Percentiles rank a stretch among this genome's conserved stretches.
phyloP scores from a whole-genome alignment of 2,329 filamentous ascomycete species.

The Sarocladiaceae sp. region DNA sequence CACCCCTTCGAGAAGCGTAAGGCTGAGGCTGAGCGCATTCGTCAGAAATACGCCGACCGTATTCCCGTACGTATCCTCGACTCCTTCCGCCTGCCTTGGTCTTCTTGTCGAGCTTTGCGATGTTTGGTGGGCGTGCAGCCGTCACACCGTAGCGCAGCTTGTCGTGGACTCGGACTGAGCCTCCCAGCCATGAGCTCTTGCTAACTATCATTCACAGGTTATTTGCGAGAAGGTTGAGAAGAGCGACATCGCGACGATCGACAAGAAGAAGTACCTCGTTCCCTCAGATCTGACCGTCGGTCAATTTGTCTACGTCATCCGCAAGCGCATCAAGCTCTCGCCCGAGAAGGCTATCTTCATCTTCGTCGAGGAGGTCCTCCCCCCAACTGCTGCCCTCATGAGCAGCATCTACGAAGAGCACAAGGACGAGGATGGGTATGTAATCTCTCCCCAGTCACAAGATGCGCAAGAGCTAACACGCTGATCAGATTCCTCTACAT shows the following conservation, averaged over 20 bases:
- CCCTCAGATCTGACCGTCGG: constrained; percentile 96
- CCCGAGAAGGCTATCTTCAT: constrained; percentile 99
- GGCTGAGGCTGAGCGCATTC: constrained; percentile 98
- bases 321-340: constrained; percentile 99
- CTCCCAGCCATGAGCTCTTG: background rate
- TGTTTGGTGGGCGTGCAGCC: no score
- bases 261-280: constrained; percentile 99
- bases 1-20: constrained; percentile 99
- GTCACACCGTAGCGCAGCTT: no score
- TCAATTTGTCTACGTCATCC: constrained; percentile 99
- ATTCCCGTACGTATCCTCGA: constrained; percentile 73
- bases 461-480: constrained; percentile 14
- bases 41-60: constrained; percentile 97
- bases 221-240: constrained; percentile 99
- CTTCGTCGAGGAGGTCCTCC: constrained; percentile 97
- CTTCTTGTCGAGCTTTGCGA: background rate
- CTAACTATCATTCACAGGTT: constrained; percentile 53
- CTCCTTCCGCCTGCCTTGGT: no score
- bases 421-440: constrained; percentile 74
- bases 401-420: constrained; percentile 99
- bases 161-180: background rate
- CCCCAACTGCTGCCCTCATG: constrained; percentile 95
- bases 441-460: constrained; percentile 12
- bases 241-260: constrained; percentile 98
- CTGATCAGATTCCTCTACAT: constrained; percentile 84